These are phyloP conservation scores for Psilocybe azurescens DNA, from an alignment of 768 basidiomycete species.

Conservation along the genomic window DNA sequence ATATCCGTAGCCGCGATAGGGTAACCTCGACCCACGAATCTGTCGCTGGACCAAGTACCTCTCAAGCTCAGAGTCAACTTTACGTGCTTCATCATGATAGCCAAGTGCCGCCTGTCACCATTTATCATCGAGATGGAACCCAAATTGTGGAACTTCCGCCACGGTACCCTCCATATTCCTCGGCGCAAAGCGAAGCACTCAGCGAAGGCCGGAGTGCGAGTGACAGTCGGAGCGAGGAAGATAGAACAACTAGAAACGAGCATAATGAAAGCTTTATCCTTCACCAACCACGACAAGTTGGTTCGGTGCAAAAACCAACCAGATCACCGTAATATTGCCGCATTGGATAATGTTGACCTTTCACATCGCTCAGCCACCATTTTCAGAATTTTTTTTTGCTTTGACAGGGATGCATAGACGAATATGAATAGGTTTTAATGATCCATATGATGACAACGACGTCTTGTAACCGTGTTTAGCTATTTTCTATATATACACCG, in stretches of 20 bases:
- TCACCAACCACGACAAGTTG: slow-evolving; percentile 31
- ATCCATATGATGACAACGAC: neutral
- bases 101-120: slow-evolving; percentile 61
- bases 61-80: slow-evolving; percentile 33
- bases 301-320: slow-evolving; percentile 24
- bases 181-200: slow-evolving; percentile 18
- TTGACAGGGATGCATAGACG: too few species aligned
- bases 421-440: neutral
- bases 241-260: slow-evolving; percentile 16
- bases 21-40: slow-evolving; percentile 20
- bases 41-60: slow-evolving; percentile 12
- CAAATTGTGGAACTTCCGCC: slow-evolving; percentile 68
- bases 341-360: neutral
- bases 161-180: slow-evolving; percentile 40
- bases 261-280: slow-evolving; percentile 13
- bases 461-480: neutral
- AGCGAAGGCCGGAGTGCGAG: slow-evolving; percentile 23
- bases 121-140: slow-evolving; percentile 58
- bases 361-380: neutral
- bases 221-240: slow-evolving; percentile 23
- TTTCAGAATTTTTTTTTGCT: too few species aligned
- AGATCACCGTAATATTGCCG: slow-evolving; percentile 11
- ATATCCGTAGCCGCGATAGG: slow-evolving; percentile 5
- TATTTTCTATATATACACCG: slow-evolving; percentile 46
- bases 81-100: slow-evolving; percentile 69